A percentile compares a stretch with the other conserved stretches of the same genome.
phyloP scores from a whole-genome alignment of 116 monocot species.

The Iris pallida region DNA sequence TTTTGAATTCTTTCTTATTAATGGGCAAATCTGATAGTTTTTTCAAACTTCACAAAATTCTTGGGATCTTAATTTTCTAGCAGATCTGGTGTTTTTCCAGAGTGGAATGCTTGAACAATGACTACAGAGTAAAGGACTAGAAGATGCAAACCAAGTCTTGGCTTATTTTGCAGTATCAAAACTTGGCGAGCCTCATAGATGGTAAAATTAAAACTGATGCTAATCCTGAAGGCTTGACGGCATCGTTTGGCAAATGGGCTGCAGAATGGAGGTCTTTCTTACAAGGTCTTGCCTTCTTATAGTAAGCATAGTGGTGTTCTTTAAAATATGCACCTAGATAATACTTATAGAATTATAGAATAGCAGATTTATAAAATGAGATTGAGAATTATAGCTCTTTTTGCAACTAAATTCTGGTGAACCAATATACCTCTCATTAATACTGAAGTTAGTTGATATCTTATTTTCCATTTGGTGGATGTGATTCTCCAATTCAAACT shows the following conservation, averaged over 20 bases:
- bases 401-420: no score
- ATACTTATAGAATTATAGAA: not conserved
- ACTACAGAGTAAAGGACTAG: constrained; percentile 77
- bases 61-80: constrained; percentile 20
- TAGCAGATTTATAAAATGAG: no score
- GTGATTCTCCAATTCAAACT: no score
- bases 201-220: constrained; percentile 97
- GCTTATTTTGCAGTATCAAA: constrained; percentile 94
- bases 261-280: constrained; percentile 76
- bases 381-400: no score
- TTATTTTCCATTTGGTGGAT: no score
- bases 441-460: no score
- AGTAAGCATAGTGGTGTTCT: no score
- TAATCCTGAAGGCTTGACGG: constrained; percentile 89
- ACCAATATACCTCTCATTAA: no score
- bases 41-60: no score
- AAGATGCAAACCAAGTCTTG: constrained; percentile 63
- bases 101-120: constrained; percentile 98
- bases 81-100: constrained; percentile 99
- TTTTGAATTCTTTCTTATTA: no score
- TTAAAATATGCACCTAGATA: not conserved
- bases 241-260: constrained; percentile 90
- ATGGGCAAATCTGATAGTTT: no score
- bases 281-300: constrained; percentile 62
- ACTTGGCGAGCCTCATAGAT: constrained; percentile 79